phyloP scores from a whole-genome alignment of 2,329 filamentous ascomycete species.

The Waltergamsia citrina region DNA sequence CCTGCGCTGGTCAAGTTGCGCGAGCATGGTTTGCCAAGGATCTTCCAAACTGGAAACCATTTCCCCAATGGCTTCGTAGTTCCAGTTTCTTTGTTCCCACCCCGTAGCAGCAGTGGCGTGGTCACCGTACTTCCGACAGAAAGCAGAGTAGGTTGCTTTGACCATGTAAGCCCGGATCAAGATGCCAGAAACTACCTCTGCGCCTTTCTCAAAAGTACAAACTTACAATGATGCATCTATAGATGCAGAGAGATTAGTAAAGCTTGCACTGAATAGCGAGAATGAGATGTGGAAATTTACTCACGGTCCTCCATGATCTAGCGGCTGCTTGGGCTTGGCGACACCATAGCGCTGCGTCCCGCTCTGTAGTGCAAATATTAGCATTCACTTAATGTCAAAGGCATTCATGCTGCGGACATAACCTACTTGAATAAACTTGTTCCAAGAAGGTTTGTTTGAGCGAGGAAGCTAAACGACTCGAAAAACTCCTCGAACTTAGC shows the following conservation, averaged over 20 bases:
- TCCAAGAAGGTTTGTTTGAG: too few relatives aligned
- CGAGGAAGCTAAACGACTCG: too few relatives aligned
- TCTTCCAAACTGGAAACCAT: conserved; percentile 22
- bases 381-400: too few relatives aligned
- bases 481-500: too few relatives aligned
- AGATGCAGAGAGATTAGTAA: not conserved
- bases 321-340: not conserved
- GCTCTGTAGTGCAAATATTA: too few relatives aligned
- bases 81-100: conserved; percentile 27
- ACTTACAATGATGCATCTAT: conserved; percentile 17
- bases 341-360: too few relatives aligned
- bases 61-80: conserved; percentile 26
- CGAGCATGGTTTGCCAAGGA: conserved; percentile 19
- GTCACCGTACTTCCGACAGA: conserved; percentile 29
- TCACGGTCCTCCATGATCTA: not conserved
- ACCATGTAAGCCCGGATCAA: not conserved
- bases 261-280: not conserved
- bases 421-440: not conserved
- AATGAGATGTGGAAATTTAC: not conserved
- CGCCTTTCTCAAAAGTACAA: too few relatives aligned
- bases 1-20: too few relatives aligned
- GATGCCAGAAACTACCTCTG: too few relatives aligned
- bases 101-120: conserved; percentile 14
- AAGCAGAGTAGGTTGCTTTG: conserved; percentile 26
- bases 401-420: not conserved